Base-by-base conservation (phyloP, 257 asterid genomes). In the Solanum sejunctum region DNA sequence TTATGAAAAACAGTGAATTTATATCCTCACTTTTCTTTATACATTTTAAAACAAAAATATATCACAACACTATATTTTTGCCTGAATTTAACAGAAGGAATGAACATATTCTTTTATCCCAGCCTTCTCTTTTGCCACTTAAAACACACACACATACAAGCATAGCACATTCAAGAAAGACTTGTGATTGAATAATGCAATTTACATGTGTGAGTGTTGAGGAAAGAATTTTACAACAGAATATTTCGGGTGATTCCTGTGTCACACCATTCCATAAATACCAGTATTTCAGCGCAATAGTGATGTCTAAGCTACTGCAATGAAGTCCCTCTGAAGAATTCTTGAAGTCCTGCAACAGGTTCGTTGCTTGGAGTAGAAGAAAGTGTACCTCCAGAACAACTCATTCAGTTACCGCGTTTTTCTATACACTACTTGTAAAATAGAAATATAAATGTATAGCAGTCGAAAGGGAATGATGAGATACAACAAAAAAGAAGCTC, bases 181-280 rank as follows among this genome's bases (percentile, higher is more conserved):
- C 81, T 69, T 80, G 85, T 88, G 43, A 87, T 89, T 87, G 84
- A 88, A 84, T 84, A 83, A 83, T 80, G 88, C 89, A 91, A 89
- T 94, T 88, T 93, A 93, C 92, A 91, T 84, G 83, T 80, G 86
- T 84, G 87, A 57, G 64, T 2, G 64, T 26, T 77, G 45, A 12
- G 61, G 84, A 72, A 67, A 88, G 77, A 85, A 64, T 80, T 77
- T 87, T 88, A 88, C 86, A 91, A 78, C 84, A 88, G 79, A 83
- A 72, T 84, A 32, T 57, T 55, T 84, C 41, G 5, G 73, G 52
- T 83, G 86, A 87, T 88, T 90, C 78, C 55, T 63, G 54, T 17
- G 26, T 52, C 80, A 23, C 71, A 26, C 84, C 81, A 64, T 87
- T 84, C 52, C 85, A 86, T 54, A 85, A 77, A 81, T 54, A 67